These are phyloP conservation scores for Sclerotinia sclerotiorum DNA, from an alignment of 2,329 filamentous ascomycete species.

Conservation along the genomic window DNA sequence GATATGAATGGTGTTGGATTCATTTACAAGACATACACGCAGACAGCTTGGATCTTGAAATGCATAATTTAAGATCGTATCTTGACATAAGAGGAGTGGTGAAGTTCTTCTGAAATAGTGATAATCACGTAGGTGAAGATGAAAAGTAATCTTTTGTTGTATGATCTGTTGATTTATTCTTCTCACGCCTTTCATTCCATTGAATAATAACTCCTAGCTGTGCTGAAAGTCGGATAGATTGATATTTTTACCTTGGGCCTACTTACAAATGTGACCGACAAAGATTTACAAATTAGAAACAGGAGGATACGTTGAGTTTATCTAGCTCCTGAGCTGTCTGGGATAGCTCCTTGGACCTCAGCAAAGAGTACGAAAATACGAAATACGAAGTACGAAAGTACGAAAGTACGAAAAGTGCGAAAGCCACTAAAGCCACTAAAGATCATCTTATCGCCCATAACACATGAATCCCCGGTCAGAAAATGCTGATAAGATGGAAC, in stretches of 20 bases:
- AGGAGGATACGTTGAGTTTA: neutral
- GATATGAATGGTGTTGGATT: slow-evolving; percentile 21
- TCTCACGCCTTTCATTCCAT: neutral
- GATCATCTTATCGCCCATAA: neutral
- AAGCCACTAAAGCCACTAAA: neutral
- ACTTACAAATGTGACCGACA: neutral
- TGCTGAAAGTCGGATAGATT: no score
- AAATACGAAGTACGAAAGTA: neutral
- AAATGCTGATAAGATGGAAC: neutral
- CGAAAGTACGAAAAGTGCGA: neutral
- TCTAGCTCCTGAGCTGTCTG: neutral
- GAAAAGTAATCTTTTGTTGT: no score
- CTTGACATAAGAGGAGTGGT: neutral
- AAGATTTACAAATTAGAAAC: neutral
- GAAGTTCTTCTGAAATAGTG: neutral
- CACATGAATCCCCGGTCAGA: neutral
- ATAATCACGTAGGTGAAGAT: slow-evolving; percentile 1
- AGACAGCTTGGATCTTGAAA: slow-evolving; percentile 16
- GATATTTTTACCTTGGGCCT: neutral
- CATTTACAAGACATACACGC: neutral
- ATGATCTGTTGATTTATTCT: neutral
- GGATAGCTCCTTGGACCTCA: neutral
- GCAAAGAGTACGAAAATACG: neutral
- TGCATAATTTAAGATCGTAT: slow-evolving; percentile 6
- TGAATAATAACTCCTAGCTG: neutral